Evolutionary conservation across 73 alveolate genomes (phyloP).

Genomic region (Tetrahymena borealis): DNA sequence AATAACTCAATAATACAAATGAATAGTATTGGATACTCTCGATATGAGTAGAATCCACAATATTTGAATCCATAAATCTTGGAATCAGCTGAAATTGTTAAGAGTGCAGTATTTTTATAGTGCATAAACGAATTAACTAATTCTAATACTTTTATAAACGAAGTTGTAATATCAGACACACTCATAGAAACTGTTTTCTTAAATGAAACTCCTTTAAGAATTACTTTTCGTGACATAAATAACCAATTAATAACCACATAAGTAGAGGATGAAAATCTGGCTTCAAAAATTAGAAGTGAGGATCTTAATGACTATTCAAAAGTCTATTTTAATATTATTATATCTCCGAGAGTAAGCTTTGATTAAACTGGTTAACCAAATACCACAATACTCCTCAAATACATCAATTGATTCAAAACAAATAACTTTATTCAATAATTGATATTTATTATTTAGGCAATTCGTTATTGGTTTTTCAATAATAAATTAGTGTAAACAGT

Average conservation of each 20-base stretch:
- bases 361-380: background rate
- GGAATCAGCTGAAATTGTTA: background rate
- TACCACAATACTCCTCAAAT: background rate
- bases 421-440: too few relatives aligned
- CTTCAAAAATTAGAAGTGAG: background rate
- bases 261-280: background rate
- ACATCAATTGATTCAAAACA: background rate
- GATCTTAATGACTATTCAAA: background rate
- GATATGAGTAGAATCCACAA: background rate
- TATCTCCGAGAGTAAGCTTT: background rate
- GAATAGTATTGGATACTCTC: background rate
- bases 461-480: too few relatives aligned
- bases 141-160: background rate
- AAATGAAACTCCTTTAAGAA: background rate
- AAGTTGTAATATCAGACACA: background rate
- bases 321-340: background rate
- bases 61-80: background rate
- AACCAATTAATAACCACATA: background rate
- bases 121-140: background rate
- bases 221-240: background rate
- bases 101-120: background rate
- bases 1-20: background rate
- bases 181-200: background rate
- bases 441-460: too few relatives aligned
- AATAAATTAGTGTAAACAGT: too few relatives aligned